Evolutionary conservation across 306 rosid genomes (phyloP), one percentile per base, ranked within the genome.

Genomic region (Arachis stenosperma): DNA sequence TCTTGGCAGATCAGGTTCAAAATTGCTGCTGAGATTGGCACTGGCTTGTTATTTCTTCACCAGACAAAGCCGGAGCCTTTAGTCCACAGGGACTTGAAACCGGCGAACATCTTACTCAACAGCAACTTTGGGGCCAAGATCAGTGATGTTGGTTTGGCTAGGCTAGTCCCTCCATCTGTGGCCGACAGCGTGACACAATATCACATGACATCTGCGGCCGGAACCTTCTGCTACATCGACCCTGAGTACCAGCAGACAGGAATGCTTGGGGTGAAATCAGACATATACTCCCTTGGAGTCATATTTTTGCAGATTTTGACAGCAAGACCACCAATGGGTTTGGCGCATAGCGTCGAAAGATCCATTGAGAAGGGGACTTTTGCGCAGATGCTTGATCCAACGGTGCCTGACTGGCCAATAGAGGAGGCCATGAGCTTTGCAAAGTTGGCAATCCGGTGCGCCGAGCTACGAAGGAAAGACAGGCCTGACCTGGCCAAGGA

Each of bases 181-280:
- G 92, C 94, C 0, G 94, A 93, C 66, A 68, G 0, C 0, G 96
- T 88, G 67, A 91, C 98, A 0, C 97, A 93, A 51, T 93, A 91
- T 15, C 90, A 78, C 9, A 82, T 93, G 96, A 93, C 98, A 39
- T 87, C 97, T 3, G 84, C 97, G 0, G 98, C 98, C 0, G 98
- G 98, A 62, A 93, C 98, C 0, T 93, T 93, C 89, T 93, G 97
- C 83, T 93, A 93, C 60, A 93, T 93, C 6, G 98, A 93, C 54
- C 98, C 98, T 2, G 98, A 93, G 79, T 93, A 93, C 77, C 98
- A 93, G 74, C 98, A 93, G 53, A 89, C 98, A 1, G 98, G 98
- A 61, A 93, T 93, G 98, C 80, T 93, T 1, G 98, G 98, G 0
- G 97, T 91, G 5, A 93, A 93, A 51, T 90, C 97, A 7, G 98